Evolutionary conservation across 2,329 filamentous ascomycete genomes (phyloP).

Genomic region (Lecanicillium sp.): DNA sequence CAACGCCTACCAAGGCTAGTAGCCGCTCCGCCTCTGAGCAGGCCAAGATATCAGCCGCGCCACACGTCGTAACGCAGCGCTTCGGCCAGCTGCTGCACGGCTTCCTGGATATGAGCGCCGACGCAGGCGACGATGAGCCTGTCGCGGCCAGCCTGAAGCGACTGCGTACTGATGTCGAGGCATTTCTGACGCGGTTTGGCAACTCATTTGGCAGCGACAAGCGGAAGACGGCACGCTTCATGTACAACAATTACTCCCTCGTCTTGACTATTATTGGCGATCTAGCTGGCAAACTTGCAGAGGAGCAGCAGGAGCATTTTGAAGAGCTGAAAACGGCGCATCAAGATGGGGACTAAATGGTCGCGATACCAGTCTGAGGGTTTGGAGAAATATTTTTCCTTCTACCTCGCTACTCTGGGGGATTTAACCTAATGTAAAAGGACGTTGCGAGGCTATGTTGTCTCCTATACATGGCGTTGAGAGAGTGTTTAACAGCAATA

Average conservation of each 20-base stretch:
- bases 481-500: too few relatives aligned
- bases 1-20: conserved; percentile 36
- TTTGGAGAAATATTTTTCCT: too few relatives aligned
- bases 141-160: conserved; percentile 73
- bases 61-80: conserved; percentile 87
- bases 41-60: conserved; percentile 64
- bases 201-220: conserved; percentile 64
- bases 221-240: conserved; percentile 75
- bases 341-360: conserved; percentile 31
- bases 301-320: conserved; percentile 70
- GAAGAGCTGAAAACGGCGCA: conserved; percentile 54
- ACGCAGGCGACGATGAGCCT: conserved; percentile 90
- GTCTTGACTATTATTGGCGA: conserved; percentile 89
- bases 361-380: too few relatives aligned
- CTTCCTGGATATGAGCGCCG: conserved; percentile 73
- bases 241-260: conserved; percentile 94
- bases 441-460: too few relatives aligned
- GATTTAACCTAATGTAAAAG: too few relatives aligned
- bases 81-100: conserved; percentile 89
- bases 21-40: conserved; percentile 36
- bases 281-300: conserved; percentile 60
- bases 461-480: too few relatives aligned
- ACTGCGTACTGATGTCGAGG: conserved; percentile 73
- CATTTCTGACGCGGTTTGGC: conserved; percentile 70
- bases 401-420: too few relatives aligned